Conservation (phyloP, 1,139 yeast species). For the Blastobotrys elegans region DNA sequence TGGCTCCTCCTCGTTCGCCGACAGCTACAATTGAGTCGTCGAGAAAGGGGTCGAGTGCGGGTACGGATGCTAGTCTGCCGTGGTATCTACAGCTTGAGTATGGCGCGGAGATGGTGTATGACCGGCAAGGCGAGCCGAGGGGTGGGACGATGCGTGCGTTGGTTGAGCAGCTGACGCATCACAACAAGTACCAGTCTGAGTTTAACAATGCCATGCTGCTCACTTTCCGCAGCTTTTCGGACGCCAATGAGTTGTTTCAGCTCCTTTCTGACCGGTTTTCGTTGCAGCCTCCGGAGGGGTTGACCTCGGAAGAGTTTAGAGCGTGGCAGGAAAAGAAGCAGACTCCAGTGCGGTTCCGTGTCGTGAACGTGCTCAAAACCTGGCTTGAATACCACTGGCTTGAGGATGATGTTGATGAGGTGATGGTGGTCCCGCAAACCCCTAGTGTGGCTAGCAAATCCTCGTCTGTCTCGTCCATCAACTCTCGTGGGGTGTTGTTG, state of each 20-base stretch:
- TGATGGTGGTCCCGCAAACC: background rate
- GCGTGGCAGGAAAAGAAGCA: conserved; percentile 74
- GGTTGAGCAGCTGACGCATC: conserved; percentile 79
- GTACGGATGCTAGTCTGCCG: conserved; percentile 38
- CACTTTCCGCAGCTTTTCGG: conserved; percentile 73
- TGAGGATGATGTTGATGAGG: conserved; percentile 46
- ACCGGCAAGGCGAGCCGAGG: conserved; percentile 65
- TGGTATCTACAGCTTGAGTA: conserved; percentile 83
- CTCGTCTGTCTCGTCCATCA: background rate
- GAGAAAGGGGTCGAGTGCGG: conserved; percentile 15
- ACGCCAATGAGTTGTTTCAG: conserved; percentile 60
- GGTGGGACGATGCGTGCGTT: conserved; percentile 86
- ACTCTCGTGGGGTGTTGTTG: conserved; percentile 36
- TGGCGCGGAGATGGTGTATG: conserved; percentile 67
- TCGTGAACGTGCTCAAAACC: conserved; percentile 63
- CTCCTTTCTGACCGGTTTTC: conserved; percentile 62
- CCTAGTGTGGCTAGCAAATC: conserved; percentile 1
- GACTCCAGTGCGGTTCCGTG: conserved; percentile 59
- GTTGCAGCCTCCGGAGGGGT: conserved; percentile 80
- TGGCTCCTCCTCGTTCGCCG: background rate
- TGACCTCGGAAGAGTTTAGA: conserved; percentile 76
- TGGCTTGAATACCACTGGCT: conserved; percentile 78
- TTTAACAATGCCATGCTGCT: conserved; percentile 69
- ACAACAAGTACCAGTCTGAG: conserved; percentile 59
- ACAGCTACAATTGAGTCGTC: background rate